phyloP scores from a whole-genome alignment of 2,329 filamentous ascomycete genomes.

The Xylaria sp. region DNA sequence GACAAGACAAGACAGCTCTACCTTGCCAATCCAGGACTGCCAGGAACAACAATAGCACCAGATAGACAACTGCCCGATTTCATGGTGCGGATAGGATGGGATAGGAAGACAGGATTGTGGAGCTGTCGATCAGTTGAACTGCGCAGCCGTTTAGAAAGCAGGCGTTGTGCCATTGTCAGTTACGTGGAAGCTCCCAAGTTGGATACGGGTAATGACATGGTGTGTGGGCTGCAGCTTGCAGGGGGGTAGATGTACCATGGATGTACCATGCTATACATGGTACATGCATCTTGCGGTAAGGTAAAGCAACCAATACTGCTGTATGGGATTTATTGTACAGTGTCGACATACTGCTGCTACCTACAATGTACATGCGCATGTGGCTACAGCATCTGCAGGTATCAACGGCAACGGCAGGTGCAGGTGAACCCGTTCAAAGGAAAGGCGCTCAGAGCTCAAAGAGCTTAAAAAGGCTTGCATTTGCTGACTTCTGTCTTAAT shows the following conservation, averaged over 20 bases:
- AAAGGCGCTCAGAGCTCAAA: no score
- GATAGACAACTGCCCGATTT: conserved; percentile 9
- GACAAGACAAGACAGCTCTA: no score
- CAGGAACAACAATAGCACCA: conserved; percentile 9
- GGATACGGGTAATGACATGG: conserved; percentile 31
- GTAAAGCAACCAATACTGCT: no score
- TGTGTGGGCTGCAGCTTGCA: conserved; percentile 26
- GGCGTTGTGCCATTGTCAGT: conserved; percentile 5
- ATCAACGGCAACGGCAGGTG: no score
- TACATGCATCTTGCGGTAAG: neutral
- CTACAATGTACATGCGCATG: no score
- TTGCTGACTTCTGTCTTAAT: no score
- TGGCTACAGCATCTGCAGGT: no score
- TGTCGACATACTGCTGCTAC: no score
- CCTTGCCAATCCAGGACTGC: conserved; percentile 7
- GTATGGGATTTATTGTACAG: no score
- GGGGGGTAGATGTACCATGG: neutral
- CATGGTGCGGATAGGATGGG: conserved; percentile 17
- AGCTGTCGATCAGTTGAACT: conserved; percentile 23
- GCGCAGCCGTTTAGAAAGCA: conserved; percentile 2
- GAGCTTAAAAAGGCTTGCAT: no score
- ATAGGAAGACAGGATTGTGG: conserved; percentile 26
- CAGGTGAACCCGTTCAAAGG: no score
- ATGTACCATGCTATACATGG: no score
- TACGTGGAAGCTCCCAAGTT: conserved; percentile 17